Conservation (phyloP, 1,284 basidiomycete genomes). For the Stygiomarasmius scandens region DNA sequence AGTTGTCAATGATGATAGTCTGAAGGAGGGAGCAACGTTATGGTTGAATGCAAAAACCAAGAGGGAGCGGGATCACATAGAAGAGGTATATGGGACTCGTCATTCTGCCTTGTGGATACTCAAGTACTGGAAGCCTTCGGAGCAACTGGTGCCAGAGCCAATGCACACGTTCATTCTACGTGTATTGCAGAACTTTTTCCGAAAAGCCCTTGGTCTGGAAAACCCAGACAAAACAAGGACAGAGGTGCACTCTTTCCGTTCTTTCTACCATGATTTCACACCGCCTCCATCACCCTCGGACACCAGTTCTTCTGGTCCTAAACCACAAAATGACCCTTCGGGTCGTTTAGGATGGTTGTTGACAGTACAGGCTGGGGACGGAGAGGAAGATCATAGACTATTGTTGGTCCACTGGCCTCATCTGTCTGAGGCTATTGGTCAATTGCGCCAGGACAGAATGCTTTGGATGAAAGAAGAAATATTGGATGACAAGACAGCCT, state of each 20-base stretch:
- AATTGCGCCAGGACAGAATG: background rate
- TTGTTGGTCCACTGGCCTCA: background rate
- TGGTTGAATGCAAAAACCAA: background rate
- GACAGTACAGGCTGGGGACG: background rate
- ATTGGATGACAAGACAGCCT: background rate
- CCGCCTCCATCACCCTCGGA: conserved; percentile 4
- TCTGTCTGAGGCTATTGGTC: background rate
- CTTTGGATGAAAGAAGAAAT: background rate
- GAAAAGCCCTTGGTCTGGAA: conserved; percentile 7
- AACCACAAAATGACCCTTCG: background rate
- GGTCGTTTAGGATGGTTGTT: background rate
- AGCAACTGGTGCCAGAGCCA: conserved; percentile 6
- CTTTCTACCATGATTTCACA: conserved; percentile 7
- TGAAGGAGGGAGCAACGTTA: background rate
- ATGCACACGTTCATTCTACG: conserved; percentile 9
- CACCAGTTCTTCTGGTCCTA: background rate
- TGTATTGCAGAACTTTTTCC: background rate
- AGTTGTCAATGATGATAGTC: background rate
- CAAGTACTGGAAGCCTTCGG: conserved; percentile 6
- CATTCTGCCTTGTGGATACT: conserved; percentile 2
- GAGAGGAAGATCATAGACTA: background rate
- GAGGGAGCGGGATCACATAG: conserved; percentile 3
- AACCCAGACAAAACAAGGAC: background rate
- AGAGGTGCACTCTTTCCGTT: background rate
- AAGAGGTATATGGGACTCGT: conserved; percentile 4